Conservation (phyloP, 371 early-diverging fungal genomes). For the Batkoa obscura region DNA sequence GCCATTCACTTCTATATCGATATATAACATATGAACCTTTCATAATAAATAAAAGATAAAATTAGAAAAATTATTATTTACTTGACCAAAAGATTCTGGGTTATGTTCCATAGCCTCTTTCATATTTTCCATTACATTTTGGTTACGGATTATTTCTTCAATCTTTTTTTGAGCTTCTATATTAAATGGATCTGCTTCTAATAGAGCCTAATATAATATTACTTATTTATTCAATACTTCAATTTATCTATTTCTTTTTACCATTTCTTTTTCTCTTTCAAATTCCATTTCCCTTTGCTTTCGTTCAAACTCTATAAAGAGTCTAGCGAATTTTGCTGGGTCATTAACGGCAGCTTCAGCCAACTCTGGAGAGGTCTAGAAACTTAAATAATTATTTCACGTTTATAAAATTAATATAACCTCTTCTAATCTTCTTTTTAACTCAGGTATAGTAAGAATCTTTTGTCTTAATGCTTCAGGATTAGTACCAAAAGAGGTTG, state of each 20-base stretch:
- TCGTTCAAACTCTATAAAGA: conserved; percentile 40
- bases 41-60: neutral
- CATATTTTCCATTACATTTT: conserved; percentile 70
- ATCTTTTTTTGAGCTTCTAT: conserved; percentile 77
- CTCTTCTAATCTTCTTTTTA: conserved; percentile 37
- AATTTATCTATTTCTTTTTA: no score
- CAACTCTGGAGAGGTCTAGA: conserved; percentile 45
- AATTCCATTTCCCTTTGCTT: conserved; percentile 31
- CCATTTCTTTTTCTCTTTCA: conserved; percentile 27
- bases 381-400: neutral
- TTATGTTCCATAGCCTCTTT: conserved; percentile 86
- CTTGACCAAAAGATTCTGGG: conserved; percentile 83
- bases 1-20: conserved; percentile 73
- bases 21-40: conserved; percentile 74
- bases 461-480: conserved; percentile 53
- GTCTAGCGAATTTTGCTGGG: conserved; percentile 37
- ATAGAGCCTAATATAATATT: conserved; percentile 13
- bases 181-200: conserved; percentile 69
- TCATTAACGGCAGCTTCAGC: conserved; percentile 43
- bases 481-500: neutral
- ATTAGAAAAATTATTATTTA: conserved; percentile 9
- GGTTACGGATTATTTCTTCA: conserved; percentile 72
- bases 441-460: conserved; percentile 39
- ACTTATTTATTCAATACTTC: neutral
- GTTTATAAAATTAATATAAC: conserved; percentile 13